phyloP scores from a whole-genome alignment of 1,284 basidiomycete species.

The Uromyces viciae-fabae region DNA sequence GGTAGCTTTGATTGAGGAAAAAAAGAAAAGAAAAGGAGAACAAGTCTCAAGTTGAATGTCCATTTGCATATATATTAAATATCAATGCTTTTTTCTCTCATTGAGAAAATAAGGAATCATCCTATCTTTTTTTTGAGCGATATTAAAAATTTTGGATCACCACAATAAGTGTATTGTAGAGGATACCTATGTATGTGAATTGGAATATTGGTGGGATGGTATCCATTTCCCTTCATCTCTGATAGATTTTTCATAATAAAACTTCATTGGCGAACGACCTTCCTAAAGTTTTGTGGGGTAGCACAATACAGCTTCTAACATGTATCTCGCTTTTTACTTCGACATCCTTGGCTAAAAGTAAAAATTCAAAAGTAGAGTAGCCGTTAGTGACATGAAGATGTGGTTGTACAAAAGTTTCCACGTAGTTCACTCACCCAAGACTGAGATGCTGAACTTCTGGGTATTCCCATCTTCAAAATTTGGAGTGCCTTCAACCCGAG shows the following conservation, averaged over 20 bases:
- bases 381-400: not conserved
- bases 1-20: too few relatives aligned
- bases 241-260: slow-evolving; percentile 54
- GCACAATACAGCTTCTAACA: slow-evolving; percentile 58
- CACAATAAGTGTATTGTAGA: too few relatives aligned
- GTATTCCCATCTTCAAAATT: slow-evolving; percentile 53
- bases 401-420: not conserved
- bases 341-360: slow-evolving; percentile 38
- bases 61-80: too few relatives aligned
- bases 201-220: too few relatives aligned
- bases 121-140: too few relatives aligned
- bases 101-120: too few relatives aligned
- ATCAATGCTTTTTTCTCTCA: too few relatives aligned
- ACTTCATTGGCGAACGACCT: slow-evolving; percentile 58
- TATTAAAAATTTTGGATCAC: too few relatives aligned
- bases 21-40: too few relatives aligned
- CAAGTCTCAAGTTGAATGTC: too few relatives aligned
- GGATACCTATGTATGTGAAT: too few relatives aligned
- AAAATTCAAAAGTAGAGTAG: not conserved
- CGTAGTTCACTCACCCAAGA: slow-evolving; percentile 55
- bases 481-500: slow-evolving; percentile 57
- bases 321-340: slow-evolving; percentile 41
- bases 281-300: slow-evolving; percentile 58
- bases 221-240: too few relatives aligned
- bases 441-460: slow-evolving; percentile 58